Evolutionary conservation across 768 basidiomycete species (phyloP).

Genomic region (Lyophyllum shimeji): DNA sequence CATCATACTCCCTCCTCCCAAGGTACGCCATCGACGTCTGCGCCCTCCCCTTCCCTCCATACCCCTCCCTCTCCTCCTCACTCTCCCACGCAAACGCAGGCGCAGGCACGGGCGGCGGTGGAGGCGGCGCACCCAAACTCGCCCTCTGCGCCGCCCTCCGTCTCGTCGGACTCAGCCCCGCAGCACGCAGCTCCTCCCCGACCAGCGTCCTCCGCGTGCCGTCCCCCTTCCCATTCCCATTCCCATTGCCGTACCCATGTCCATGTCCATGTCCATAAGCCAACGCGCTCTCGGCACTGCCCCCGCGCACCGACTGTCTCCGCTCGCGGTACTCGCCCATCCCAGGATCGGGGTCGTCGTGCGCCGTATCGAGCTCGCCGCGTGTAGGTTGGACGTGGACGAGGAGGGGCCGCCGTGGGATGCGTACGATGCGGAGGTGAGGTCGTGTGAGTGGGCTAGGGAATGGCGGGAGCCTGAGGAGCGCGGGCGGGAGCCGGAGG

Average conservation of each 20-base stretch:
- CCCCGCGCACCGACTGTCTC: constrained; percentile 57
- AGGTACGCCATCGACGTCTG: constrained; percentile 55
- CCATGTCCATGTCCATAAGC: constrained; percentile 7
- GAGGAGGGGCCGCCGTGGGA: background rate
- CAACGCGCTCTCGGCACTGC: constrained; percentile 70
- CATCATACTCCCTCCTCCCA: constrained; percentile 13
- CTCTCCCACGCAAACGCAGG: no score
- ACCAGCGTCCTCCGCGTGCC: constrained; percentile 54
- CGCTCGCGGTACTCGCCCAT: constrained; percentile 38
- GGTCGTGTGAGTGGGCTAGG: background rate
- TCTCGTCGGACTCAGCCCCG: constrained; percentile 54
- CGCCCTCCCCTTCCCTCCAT: constrained; percentile 31
- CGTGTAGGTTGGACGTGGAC: background rate
- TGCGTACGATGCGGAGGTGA: background rate
- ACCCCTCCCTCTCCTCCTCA: constrained; percentile 10
- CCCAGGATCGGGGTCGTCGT: constrained; percentile 9
- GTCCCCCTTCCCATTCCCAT: constrained; percentile 23
- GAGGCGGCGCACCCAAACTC: constrained; percentile 17
- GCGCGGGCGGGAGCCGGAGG: constrained; percentile 22
- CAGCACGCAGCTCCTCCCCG: constrained; percentile 69
- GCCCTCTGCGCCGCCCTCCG: constrained; percentile 19
- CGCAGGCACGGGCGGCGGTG: no score
- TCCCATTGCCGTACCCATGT: constrained; percentile 15
- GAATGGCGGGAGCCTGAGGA: constrained; percentile 46
- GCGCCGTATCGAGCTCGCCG: background rate